Evolutionary conservation across 257 asterid genomes (phyloP), one percentile per base, ranked within the genome.

Genomic region (Jaltomata sinuosa): DNA sequence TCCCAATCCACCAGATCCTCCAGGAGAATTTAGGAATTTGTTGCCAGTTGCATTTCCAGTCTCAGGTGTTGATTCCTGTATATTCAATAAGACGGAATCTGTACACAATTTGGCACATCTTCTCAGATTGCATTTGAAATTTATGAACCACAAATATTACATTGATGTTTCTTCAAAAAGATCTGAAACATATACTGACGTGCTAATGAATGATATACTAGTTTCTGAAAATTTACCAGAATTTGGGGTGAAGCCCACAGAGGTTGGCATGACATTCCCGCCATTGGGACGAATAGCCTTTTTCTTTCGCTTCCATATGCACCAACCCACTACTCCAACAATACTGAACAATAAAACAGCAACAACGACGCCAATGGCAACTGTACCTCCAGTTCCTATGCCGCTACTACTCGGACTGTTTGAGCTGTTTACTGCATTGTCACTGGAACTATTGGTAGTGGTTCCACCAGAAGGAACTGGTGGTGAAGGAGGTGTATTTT

Each of bases 261-360:
- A 88, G 69, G 92, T 88, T 83, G 98, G 97, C 89, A 92, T 85
- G 86, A 91, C 81, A 89, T 89, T 83, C n/a, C 92, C 94, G 29
- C 88, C 91, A 80, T 82, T 92, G 67, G 71, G 86, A 57, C 88
- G 89, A 59, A 89, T 62, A 71, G 86, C 90, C 92, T 86, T 93
- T 89, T 91, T 94, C 93, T 94, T 95, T 82, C 92, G 87, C 89
- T 89, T 93, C 91, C 91, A 84, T 50, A 90, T 15, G 82, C 93
- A 91, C 87, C 90, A 95, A 62, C 86, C 92, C 29, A 77, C 86
- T 45, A 79, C 38, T 82, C 94, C 98, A 79, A 95, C 74, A 42
- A 92, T 8, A 76, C 92, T 89, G 25, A 96, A 92, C 87, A 93
- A 72, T 31, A 96, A 47, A 84, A 92, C 27, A 83, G 90, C 83